Base-by-base conservation (phyloP, 257 asterid genomes). In the Penstemon eatonii region DNA sequence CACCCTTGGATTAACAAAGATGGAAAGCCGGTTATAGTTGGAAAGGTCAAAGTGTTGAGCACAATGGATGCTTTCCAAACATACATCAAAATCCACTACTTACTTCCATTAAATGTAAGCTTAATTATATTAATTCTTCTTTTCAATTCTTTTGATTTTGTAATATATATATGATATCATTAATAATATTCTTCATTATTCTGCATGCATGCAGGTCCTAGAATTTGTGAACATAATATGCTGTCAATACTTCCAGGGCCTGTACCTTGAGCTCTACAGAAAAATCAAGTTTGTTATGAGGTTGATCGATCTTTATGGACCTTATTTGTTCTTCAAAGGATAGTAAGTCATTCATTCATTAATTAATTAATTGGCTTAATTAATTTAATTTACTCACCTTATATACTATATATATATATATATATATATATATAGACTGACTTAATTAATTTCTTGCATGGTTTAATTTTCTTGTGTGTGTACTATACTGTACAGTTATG, bases 1-100 rank as follows among this genome's bases (percentile, higher is more conserved):
- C 79, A 90, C 72, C 99, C 99, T 2, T 90, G 96, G 96, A 78
- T 90, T 36, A 68, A 85, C 72, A 83, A 84, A 63, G 81, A 88
- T 51, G 99, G 99, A 13, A 84, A 76, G 56, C 80, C 92, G 0
- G 72, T 93, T 5, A 79, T 80, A 6, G 96, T 93, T 54, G 95
- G 96, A n/a, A 79, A 80, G 36, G 57, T 85, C 71, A 80, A 67
- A 36, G 66, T 90, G 54, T 69, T 90, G 65, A 74, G 56, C 67
- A 78, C 91, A 3, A 84, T 86, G 96, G 89, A 78, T 0, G 85
- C 85, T 73, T 92, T 92, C 65, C 83, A 43, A 4, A 82, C 77
- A 80, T 92, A 86, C 81, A 73, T 86, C 79, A 56, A 77, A n/a
- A 45, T 89, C 42, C 90, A 67, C 66, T 93, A 87, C 80, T 78